Evolutionary conservation across 176 grass and related monocot species (phyloP), one percentile per base, ranked within the genome.

Genomic region (Lolium multiflorum): DNA sequence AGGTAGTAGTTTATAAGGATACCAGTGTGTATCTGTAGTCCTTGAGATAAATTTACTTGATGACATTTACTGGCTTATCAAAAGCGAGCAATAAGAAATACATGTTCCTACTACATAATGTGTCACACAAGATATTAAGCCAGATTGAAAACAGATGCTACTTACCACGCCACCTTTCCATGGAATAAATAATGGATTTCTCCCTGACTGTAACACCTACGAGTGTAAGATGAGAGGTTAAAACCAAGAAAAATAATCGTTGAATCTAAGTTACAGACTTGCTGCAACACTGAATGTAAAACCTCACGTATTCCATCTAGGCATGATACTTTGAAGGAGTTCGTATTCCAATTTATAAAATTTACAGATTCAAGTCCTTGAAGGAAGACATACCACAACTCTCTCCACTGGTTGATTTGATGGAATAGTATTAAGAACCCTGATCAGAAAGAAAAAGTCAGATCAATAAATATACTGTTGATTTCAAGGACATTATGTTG

Each of bases 91-190:
- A 12, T 80, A 47, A 60, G 16, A 13, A 79, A 73, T 21, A 74
- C 12, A 81, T 78, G 12, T 48, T 60, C 22, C 74, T 25, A 66
- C 37, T 26, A 41, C 58, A 55, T 13, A 78, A 39, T 61, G 41
- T 57, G 71, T 51, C 9, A 62, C 67, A 54, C 46, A 15, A 69
- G 50, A 76, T 77, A 64, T 20, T 52, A 35, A 3, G 28, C 46
- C 48, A 67, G 58, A 84, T 31, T 83, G 56, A 83, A 91, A 91
- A 52, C 59, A 60, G 13, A 87, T 76, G 67, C 13, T 79, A 91
- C 96, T 96, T 98, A 98, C 96, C 48, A 94, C 88, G 37, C 96
- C 96, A 52, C 96, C 96, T 92, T 98, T 98, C 96, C 96, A 98
- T 78, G 96, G 89, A 70, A 98, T 90, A 91, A 92, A 96, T 81